A percentile compares a stretch with the other conserved stretches of the same genome.
These are phyloP conservation scores for Myrica gale DNA, from an alignment of 306 rosid species.

Conservation along the genomic window DNA sequence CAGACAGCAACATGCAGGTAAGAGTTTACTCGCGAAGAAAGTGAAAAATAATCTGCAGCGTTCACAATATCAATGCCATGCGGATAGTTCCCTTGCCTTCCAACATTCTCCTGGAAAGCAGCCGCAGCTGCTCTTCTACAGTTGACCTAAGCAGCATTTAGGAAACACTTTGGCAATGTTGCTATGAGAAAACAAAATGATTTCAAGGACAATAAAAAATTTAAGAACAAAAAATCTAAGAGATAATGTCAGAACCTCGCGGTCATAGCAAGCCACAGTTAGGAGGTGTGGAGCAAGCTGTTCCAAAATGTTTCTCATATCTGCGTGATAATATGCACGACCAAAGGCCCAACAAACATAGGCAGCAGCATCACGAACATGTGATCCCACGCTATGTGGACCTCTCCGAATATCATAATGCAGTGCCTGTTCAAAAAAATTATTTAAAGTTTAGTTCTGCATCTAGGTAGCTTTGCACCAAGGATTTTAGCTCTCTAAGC, in stretches of 20 bases:
- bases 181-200: conserved; percentile 20
- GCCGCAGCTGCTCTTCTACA: conserved; percentile 99
- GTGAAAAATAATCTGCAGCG: conserved; percentile 89
- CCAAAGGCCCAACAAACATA: conserved; percentile 99
- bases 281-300: conserved; percentile 90
- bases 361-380: conserved; percentile 98
- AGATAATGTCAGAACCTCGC: conserved; percentile 62
- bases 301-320: conserved; percentile 71
- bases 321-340: conserved; percentile 82
- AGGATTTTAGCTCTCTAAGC: neutral
- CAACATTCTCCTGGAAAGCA: conserved; percentile 98
- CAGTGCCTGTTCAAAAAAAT: conserved; percentile 58
- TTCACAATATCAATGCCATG: conserved; percentile 98
- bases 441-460: conserved; percentile 30
- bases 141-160: conserved; percentile 72
- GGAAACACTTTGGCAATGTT: conserved; percentile 12
- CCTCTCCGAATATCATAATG: conserved; percentile 99
- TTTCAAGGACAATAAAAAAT: conserved; percentile 8
- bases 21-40: conserved; percentile 77
- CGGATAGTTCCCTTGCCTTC: conserved; percentile 92
- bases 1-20: conserved; percentile 70
- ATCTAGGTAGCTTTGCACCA: conserved; percentile 25
- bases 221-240: conserved; percentile 7
- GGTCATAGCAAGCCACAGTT: conserved; percentile 92
- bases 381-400: conserved; percentile 97